Evolutionary conservation across 2,329 filamentous ascomycete genomes (phyloP).

Genomic region (Trichoderma arundinaceum): DNA sequence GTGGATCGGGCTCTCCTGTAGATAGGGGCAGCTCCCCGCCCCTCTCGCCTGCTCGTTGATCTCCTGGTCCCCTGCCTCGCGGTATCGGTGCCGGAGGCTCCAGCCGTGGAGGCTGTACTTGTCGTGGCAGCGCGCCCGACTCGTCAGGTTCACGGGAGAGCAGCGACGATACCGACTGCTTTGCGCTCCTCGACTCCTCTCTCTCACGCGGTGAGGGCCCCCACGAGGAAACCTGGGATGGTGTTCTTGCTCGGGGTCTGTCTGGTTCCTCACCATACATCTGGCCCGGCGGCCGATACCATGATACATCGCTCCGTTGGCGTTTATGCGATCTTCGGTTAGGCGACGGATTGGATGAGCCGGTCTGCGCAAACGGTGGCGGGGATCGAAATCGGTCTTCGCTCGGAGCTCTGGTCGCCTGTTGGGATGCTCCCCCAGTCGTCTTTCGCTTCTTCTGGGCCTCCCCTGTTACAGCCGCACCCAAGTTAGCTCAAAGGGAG

Average conservation of each 20-base stretch:
- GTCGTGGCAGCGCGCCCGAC: constrained; percentile 8
- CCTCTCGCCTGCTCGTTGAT: constrained; percentile 17
- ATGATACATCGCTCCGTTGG: constrained; percentile 48
- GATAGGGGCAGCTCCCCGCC: constrained; percentile 15
- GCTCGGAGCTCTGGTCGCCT: constrained; percentile 38
- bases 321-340: constrained; percentile 44
- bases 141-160: constrained; percentile 37
- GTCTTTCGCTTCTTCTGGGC: constrained; percentile 88
- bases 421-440: constrained; percentile 48
- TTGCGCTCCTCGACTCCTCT: constrained; percentile 41
- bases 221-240: constrained; percentile 33
- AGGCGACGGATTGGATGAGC: constrained; percentile 39
- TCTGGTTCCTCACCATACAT: constrained; percentile 36
- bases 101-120: constrained; percentile 25
- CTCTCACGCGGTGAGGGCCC: constrained; percentile 38
- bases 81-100: constrained; percentile 24
- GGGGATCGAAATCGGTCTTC: constrained; percentile 45
- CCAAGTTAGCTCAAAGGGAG: constrained; percentile 49
- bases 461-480: constrained; percentile 62
- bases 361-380: constrained; percentile 41
- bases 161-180: constrained; percentile 45
- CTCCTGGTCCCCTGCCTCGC: constrained; percentile 22
- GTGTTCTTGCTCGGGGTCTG: constrained; percentile 33
- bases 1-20: constrained; percentile 24
- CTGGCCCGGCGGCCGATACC: constrained; percentile 41